Evolutionary conservation across 75 land plant genomes (phyloP), one percentile per base, ranked within the genome.

Genomic region (Pinus tabuliformis): DNA sequence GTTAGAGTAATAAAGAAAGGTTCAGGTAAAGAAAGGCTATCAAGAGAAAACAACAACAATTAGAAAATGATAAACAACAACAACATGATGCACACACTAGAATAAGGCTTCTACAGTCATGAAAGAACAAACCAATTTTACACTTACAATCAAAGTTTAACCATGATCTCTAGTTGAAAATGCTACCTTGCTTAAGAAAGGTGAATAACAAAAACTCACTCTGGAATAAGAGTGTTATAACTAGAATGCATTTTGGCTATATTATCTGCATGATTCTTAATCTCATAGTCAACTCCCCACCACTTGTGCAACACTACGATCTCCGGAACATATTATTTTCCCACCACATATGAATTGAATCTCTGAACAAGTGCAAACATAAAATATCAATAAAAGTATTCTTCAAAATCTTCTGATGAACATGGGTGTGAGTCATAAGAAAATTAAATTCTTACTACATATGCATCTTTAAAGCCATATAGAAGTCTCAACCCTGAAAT

Each of bases 211-310:
- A 9, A 68, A 57, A 57, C 87, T 77, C 83, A 96, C 99, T 96
- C 99, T 20, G 99, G 99, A 56, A 96, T 87, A 7, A 96, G 85
- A 30, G 95, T 87, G 64, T 85, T 93, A 58, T 84, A 96, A 7
- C 99, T 95, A 77, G 84, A 80, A n/a, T 76, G 70, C 61, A 90
- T 59, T 56, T 84, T 74, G 7, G 99, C 85, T 78, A 96, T 96
- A 57, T 83, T 76, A 39, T 72, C 37, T 16, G 97, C 99, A 81
- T 96, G 97, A 75, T 91, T 96, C 83, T 91, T 96, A 37, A 93
- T 79, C 79, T 96, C 99, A 86, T 70, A 96, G 72, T 96, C 99
- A 68, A 96, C 95, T 56, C 99, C 99, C 99, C 99, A 96, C 99
- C 99, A 96, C 79, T 96, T 97, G 72, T 96, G 99, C 68, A 96